phyloP scores from a whole-genome alignment of 2,329 filamentous ascomycete species.

The Aureobasidium sp. region DNA sequence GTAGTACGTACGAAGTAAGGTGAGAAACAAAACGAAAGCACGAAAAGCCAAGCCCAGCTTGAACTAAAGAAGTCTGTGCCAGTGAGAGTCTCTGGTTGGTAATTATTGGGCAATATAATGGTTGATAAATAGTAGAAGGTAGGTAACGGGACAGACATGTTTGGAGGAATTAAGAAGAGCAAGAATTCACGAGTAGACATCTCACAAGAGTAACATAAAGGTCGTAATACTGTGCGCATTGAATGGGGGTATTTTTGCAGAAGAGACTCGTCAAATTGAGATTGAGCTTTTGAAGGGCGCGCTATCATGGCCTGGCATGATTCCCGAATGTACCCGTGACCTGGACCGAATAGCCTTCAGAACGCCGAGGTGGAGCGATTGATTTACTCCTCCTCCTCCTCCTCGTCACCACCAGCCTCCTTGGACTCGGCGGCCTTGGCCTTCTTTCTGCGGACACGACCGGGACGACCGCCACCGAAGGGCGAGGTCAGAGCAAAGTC shows the following conservation, averaged over 20 bases:
- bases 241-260: slow-evolving; percentile 9
- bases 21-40: no score
- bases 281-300: slow-evolving; percentile 11
- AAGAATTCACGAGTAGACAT: background rate
- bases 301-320: slow-evolving; percentile 10
- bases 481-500: slow-evolving; percentile 97
- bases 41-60: background rate
- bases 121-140: background rate
- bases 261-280: slow-evolving; percentile 13
- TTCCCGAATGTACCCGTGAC: slow-evolving; percentile 7
- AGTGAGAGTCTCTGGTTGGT: background rate
- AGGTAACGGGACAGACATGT: background rate
- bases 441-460: slow-evolving; percentile 99
- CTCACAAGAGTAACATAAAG: slow-evolving; percentile 3
- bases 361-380: slow-evolving; percentile 15
- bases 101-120: background rate
- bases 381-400: slow-evolving; percentile 65
- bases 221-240: slow-evolving; percentile 11
- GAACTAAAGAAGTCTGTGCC: background rate
- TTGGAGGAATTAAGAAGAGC: background rate
- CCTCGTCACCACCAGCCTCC: slow-evolving; percentile 71
- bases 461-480: slow-evolving; percentile 92
- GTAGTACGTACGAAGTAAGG: background rate
- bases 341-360: background rate
- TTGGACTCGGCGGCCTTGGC: slow-evolving; percentile 86